Conservation (phyloP, 768 basidiomycete species). For the Tricholoma saponaceum region DNA sequence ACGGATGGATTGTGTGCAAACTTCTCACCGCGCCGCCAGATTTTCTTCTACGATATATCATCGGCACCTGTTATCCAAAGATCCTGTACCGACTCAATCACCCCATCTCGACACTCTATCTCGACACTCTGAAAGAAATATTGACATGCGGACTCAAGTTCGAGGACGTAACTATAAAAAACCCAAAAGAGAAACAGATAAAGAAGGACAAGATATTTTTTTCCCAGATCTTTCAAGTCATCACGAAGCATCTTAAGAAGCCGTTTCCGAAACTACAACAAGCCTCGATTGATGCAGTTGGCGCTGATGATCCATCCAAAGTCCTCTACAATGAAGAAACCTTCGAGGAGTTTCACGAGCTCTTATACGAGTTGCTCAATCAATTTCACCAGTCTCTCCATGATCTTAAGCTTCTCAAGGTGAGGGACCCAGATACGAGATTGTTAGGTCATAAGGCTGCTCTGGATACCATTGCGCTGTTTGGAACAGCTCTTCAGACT, state of each 20-base stretch:
- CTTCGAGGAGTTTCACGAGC: neutral
- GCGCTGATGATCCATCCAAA: neutral
- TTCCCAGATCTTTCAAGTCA: neutral
- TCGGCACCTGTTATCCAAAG: neutral
- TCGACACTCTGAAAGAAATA: neutral
- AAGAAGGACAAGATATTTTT: neutral
- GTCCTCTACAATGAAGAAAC: neutral
- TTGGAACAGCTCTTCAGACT: too few species aligned
- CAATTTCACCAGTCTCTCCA: too few species aligned
- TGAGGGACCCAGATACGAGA: neutral
- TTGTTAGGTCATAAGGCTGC: too few species aligned
- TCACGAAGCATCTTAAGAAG: too few species aligned
- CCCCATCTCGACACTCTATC: neutral
- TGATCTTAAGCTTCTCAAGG: neutral
- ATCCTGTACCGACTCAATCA: neutral
- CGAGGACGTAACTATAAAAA: too few species aligned
- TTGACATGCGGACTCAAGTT: neutral
- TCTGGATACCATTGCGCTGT: too few species aligned
- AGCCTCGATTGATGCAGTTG: neutral
- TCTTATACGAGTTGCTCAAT: neutral
- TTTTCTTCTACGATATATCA: neutral
- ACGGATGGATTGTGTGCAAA: neutral
- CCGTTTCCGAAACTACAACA: neutral
- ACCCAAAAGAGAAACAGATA: neutral
- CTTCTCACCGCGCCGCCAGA: neutral